Evolutionary conservation across 208 protist genomes (phyloP), one percentile per base, ranked within the genome.

Genomic region (Leishmania guyanensis): DNA sequence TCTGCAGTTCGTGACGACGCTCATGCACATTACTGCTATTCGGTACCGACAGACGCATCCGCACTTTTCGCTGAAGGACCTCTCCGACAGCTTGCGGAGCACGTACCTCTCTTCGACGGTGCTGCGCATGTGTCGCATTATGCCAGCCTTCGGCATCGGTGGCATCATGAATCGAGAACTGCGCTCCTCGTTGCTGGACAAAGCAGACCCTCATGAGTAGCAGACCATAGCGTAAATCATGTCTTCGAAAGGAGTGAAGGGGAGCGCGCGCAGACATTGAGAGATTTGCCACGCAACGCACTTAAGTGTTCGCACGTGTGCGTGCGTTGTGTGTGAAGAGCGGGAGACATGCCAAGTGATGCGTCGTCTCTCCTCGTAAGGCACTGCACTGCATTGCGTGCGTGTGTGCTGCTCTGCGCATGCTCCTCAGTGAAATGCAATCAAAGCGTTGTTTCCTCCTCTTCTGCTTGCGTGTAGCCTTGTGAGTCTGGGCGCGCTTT

Each of bases 21-120:
- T 95, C 9, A 79, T 97, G 75, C 94, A 97, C 85, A 97, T 97
- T 72, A 88, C 89, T 16, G 94, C 93, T 29, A 97, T 97, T 75
- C 93, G 93, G 6, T 97, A 97, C 81, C 86, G 90, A n/a, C 93
- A 97, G 85, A 94, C 92, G 16, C 93, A 97, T 83, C 93, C 93
- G 43, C 89, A 94, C 54, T 97, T 95, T 50, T 85, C 79, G 60
- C 78, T 84, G 85, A 81, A 85, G 60, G 93, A 97, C 70, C 77
- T 95, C 8, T 80, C 46, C 48, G 73, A 87, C 33, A 94, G 90
- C 78, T 79, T 97, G 60, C 85, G 85, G 43, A 83, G 79, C 51
- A 97, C 93, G n/a, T 97, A 97, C 79, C 33, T 94, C 39, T 94
- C 91, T 16, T 89, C 94, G 39, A 92, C 89, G 50, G 56, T 94